These are phyloP conservation scores for Rhodomyrtus psidioides DNA, from an alignment of 441 rosid species.

Conservation along the genomic window DNA sequence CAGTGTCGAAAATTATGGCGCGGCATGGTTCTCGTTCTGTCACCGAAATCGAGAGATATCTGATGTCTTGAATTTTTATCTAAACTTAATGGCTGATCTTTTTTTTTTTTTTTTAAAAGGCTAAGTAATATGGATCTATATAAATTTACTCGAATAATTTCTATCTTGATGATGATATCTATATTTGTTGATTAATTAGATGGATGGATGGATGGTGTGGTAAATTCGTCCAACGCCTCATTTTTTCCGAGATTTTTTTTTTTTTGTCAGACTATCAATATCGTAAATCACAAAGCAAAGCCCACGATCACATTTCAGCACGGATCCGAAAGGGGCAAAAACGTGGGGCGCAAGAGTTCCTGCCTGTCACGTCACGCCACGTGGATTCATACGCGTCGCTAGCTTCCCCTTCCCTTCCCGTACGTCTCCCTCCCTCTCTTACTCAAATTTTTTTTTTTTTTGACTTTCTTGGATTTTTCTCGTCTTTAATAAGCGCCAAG, in stretches of 20 bases:
- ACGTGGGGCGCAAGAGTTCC: not conserved
- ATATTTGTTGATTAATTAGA: too few relatives aligned
- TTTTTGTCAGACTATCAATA: not conserved
- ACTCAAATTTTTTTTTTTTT: not conserved
- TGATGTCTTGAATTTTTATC: not conserved
- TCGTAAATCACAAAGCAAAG: not conserved
- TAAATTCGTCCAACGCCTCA: not conserved
- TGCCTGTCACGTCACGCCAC: not conserved
- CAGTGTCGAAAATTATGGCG: not conserved
- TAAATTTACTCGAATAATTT: not conserved
- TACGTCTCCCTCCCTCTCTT: not conserved
- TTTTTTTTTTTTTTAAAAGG: too few relatives aligned
- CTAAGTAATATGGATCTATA: rapidly evolving
- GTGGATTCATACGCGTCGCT: constrained; percentile 3
- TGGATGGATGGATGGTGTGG: not conserved
- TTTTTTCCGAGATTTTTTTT: not conserved
- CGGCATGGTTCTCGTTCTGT: not conserved
- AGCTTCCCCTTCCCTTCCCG: not conserved
- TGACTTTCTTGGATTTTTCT: not conserved
- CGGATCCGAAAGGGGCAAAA: not conserved
- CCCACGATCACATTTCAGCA: not conserved
- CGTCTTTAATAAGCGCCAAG: not conserved
- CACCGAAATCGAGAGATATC: not conserved
- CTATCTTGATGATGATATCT: too few relatives aligned
- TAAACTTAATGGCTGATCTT: too few relatives aligned